A percentile compares a stretch with the other conserved stretches of the same genome.
Conservation (phyloP, 192 early-diverging fungal genomes). For the Dimargaris verticillata region DNA sequence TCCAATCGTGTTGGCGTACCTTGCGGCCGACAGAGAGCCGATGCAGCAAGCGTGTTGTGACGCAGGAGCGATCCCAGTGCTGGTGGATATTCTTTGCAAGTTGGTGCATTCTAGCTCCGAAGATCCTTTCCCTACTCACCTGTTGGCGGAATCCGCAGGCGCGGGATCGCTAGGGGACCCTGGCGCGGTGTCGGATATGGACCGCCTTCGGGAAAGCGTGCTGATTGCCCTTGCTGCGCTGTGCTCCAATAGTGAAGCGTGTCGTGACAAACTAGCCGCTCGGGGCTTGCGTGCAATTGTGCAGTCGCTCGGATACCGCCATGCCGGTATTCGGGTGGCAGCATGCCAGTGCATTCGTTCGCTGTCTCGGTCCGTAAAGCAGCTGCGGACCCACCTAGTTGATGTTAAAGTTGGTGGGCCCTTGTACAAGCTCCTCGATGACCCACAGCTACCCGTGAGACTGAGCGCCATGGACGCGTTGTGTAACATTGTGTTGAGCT, state of each 20-base stretch:
- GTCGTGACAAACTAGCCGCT: constrained; percentile 14
- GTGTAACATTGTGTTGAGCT: constrained; percentile 74
- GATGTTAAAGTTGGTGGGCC: constrained; percentile 57
- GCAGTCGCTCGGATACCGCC: constrained; percentile 36
- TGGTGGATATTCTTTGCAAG: neutral
- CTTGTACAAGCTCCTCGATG: constrained; percentile 36
- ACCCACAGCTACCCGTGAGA: constrained; percentile 27
- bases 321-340: constrained; percentile 40
- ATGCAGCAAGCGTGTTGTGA: constrained; percentile 9
- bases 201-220: neutral
- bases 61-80: neutral
- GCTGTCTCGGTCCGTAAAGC: constrained; percentile 57
- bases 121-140: neutral
- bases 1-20: constrained; percentile 7
- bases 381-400: constrained; percentile 57
- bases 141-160: no score
- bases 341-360: constrained; percentile 66
- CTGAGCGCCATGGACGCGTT: constrained; percentile 55
- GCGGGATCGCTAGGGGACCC: neutral
- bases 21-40: neutral
- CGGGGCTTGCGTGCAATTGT: constrained; percentile 63
- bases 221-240: constrained; percentile 8
- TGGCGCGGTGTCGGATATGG: constrained; percentile 4
- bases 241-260: neutral
- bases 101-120: neutral